phyloP scores from a whole-genome alignment of 2,329 filamentous ascomycete genomes.

The Colletotrichum costaricense region DNA sequence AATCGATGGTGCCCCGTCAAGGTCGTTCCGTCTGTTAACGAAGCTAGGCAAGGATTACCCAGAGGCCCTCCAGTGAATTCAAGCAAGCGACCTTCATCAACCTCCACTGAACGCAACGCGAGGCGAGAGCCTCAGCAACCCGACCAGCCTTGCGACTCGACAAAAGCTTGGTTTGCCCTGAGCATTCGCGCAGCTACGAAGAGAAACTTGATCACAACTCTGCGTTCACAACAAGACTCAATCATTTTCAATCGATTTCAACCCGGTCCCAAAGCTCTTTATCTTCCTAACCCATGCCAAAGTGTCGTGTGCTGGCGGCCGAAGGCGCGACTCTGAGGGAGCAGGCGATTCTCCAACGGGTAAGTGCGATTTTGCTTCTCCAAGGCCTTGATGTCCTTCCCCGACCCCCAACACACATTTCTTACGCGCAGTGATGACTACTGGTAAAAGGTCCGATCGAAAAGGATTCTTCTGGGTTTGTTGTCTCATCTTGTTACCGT shows the following conservation, averaged over 20 bases:
- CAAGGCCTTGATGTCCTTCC: neutral
- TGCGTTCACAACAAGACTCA: neutral
- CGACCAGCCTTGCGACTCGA: conserved; percentile 8
- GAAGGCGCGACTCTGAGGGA: conserved; percentile 24
- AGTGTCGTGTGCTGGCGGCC: conserved; percentile 7
- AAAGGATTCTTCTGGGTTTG: conserved; percentile 59
- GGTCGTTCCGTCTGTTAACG: conserved; percentile 12
- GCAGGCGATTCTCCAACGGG: neutral
- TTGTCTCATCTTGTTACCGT: conserved; percentile 38
- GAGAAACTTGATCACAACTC: neutral
- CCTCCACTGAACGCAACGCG: conserved; percentile 27
- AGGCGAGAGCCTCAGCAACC: conserved; percentile 31
- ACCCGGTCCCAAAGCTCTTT: neutral
- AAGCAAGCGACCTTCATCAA: conserved; percentile 17
- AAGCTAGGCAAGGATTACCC: conserved; percentile 33
- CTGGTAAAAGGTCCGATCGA: conserved; percentile 76
- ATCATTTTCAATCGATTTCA: neutral
- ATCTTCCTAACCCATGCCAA: conserved; percentile 18
- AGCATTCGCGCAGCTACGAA: conserved; percentile 1
- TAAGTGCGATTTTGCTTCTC: conserved; percentile 1
- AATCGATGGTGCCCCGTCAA: neutral
- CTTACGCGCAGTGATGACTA: conserved; percentile 60
- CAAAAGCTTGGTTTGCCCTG: neutral
- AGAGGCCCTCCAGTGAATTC: conserved; percentile 3
- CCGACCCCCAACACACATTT: neutral